These are phyloP conservation scores for Candida xyloterini DNA, from an alignment of 805 yeast species.

Conservation along the genomic window DNA sequence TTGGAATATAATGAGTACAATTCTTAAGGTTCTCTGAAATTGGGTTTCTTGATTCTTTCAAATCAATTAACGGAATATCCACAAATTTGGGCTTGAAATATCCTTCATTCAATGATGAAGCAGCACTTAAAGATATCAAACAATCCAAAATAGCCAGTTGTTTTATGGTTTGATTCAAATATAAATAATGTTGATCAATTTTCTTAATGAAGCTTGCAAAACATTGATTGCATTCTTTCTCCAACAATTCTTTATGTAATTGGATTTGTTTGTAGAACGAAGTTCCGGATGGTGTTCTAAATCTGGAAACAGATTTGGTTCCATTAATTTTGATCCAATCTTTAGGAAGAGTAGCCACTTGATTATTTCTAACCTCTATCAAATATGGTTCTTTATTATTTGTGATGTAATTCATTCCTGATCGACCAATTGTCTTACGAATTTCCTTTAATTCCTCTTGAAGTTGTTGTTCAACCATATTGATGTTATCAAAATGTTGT, in stretches of 20 bases:
- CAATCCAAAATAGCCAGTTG: constrained; percentile 62
- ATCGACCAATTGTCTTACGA: constrained; percentile 47
- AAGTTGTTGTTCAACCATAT: constrained; percentile 45
- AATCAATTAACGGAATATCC: constrained; percentile 44
- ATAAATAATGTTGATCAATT: constrained; percentile 38
- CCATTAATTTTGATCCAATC: constrained; percentile 78
- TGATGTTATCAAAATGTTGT: constrained; percentile 40
- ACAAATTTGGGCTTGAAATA: constrained; percentile 52
- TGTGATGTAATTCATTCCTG: constrained; percentile 52
- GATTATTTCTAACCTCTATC: constrained; percentile 68
- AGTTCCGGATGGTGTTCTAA: constrained; percentile 58
- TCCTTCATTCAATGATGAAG: constrained; percentile 44
- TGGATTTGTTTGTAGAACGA: constrained; percentile 52
- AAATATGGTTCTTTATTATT: constrained; percentile 67
- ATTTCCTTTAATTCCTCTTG: constrained; percentile 50
- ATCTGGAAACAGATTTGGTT: constrained; percentile 66
- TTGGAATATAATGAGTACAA: constrained; percentile 53
- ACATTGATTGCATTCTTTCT: constrained; percentile 44
- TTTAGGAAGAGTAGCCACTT: constrained; percentile 56
- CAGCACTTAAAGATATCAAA: constrained; percentile 60
- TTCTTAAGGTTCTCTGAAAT: constrained; percentile 24
- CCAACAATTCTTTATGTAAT: constrained; percentile 56
- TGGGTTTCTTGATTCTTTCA: constrained; percentile 51
- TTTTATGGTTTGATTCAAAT: constrained; percentile 41
- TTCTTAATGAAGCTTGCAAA: constrained; percentile 40